Evolutionary conservation across 2,329 filamentous ascomycete species (phyloP), one percentile per base, ranked within the genome.

Genomic region (Ophiostoma sp.): DNA sequence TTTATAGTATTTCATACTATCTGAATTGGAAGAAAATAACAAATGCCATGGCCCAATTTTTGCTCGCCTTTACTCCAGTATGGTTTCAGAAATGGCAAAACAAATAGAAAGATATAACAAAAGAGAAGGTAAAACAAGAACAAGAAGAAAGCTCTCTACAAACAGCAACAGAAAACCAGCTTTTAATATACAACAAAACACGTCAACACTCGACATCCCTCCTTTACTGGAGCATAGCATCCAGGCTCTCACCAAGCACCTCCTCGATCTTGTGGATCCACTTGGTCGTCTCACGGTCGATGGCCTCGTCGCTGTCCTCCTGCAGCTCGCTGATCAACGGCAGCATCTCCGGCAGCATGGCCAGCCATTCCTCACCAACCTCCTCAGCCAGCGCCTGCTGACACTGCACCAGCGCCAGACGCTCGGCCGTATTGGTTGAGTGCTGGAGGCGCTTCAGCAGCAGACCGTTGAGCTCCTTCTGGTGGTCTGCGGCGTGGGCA

Each of bases 281-380:
- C 78, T 90, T 87, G 80, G 95, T 89, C 50, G 94, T 95, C 85
- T 97, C 95, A 79, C 90, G 86, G 84, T 99, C 96, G 31, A 99
- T 95, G 36, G 88, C 87, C 83, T 98, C 96, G 79, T 98, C 95
- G 77, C 98, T 96, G 80, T 99, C 96, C 80, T 99, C 96, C 83
- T 97, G 92, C 79, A 97, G 82, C 84, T 99, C 96, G 79, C 93
- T 97, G 78, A 99, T 97, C 76, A 95, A 93, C 25, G 97, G 95
- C 80, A 99, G 84, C 92, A 98, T 98, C 87, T 99, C 96, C 0
- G 95, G 94, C 80, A 98, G 82, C 84, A 97, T 88, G 1, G 91
- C 89, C 74, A 99, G 83, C 96, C 96, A 99, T 80, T 99, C 96
- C 81, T 98, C 95, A 74, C 95, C 95, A 33, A 98, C 83, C 63